Evolutionary conservation across 1,284 basidiomycete genomes (phyloP), one percentile per base, ranked within the genome.

Genomic region (Pterulicium gracile): DNA sequence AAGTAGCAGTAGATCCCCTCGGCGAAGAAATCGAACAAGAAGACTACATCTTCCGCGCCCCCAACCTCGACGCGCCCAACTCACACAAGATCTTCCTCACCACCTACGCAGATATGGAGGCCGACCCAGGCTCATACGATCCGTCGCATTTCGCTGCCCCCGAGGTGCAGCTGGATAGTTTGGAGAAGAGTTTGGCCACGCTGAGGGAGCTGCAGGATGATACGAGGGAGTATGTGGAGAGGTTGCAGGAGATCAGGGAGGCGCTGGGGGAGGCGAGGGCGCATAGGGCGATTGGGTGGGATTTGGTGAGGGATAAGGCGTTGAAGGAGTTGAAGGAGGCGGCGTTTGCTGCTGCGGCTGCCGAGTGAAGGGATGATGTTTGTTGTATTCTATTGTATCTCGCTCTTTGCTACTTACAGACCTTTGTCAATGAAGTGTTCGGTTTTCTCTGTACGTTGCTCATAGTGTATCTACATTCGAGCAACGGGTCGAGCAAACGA

Each of bases 201-300:
- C 61, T 89, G 43, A 73, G 81, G 43, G 86, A 89, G 54, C 64
- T 89, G 14, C 80, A 85, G 55, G 87, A 89, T 56, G 87, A 89
- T 55, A 81, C 80, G 3, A 69, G 85, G 42, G 86, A 89, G 59
- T 89, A 88, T 57, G 76, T 80, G 3, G 87, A 88, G 55, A 73
- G 86, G 20, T 59, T 89, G 47, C 76, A 83, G 54, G 86, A 89
- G 58, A 85, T 89, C 46, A 64, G 87, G 44, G 85, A 89, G 54
- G 75, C 75, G 1, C 59, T 88, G 45, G 87, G 87, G 2, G 79
- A 82, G 52, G 71, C 80, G 39, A 66, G 77, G 45, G 73, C 72
- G 3, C 82, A 88, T 58, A 68, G 85, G 49, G 71, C 81, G 57
- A 68, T 71, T 3, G 69, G 88, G 17, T 89, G 87, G 87, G 73